phyloP scores from a whole-genome alignment of 2,329 filamentous ascomycete species.

The Alternaria postmessia region DNA sequence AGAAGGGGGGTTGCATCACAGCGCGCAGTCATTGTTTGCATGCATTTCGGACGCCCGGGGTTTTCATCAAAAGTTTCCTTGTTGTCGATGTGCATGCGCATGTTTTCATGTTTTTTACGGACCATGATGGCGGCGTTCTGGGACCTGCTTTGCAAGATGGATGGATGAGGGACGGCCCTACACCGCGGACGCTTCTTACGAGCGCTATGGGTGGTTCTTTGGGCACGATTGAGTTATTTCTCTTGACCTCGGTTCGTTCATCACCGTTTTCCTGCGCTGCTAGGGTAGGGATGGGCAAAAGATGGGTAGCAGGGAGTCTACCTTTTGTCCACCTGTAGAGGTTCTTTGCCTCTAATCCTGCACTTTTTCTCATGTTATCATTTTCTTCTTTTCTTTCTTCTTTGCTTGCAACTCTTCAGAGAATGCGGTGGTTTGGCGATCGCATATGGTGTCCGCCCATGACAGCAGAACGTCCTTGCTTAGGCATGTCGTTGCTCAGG shows the following conservation, averaged over 20 bases:
- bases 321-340: conserved; percentile 11
- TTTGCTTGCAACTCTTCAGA: background rate
- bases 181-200: conserved; percentile 29
- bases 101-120: conserved; percentile 14
- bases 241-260: conserved; percentile 17
- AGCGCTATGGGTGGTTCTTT: conserved; percentile 29
- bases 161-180: conserved; percentile 16
- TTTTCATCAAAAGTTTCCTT: conserved; percentile 38
- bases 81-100: conserved; percentile 31
- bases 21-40: conserved; percentile 43
- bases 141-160: conserved; percentile 26
- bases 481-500: background rate
- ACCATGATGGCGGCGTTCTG: conserved; percentile 41
- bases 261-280: conserved; percentile 22
- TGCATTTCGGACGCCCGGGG: conserved; percentile 45
- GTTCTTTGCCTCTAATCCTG: conserved; percentile 10
- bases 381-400: conserved; percentile 13
- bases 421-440: conserved; percentile 14
- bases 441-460: conserved; percentile 8
- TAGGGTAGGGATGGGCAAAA: conserved; percentile 13
- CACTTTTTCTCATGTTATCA: conserved; percentile 16
- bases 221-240: conserved; percentile 10
- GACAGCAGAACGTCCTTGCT: conserved; percentile 23
- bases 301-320: conserved; percentile 11
- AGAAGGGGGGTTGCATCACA: conserved; percentile 47